Conservation (phyloP, 805 yeast species). For the Suhomyces pyralidae region DNA sequence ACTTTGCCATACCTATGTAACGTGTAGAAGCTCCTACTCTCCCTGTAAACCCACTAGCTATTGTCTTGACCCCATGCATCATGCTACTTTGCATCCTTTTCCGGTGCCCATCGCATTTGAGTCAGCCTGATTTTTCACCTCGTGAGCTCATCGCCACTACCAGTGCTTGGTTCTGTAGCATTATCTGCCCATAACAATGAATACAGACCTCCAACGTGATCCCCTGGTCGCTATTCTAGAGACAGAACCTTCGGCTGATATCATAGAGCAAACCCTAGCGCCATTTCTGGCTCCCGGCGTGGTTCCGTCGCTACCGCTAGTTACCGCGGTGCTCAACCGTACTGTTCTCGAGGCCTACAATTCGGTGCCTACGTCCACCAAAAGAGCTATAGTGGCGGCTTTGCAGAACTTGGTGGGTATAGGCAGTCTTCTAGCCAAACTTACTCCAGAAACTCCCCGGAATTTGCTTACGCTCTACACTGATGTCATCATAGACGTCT, state of each 20-base stretch:
- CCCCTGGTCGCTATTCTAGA: not conserved
- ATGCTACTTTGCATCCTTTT: not conserved
- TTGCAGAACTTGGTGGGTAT: constrained; percentile 29
- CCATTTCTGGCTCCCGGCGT: not conserved
- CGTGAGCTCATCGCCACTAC: not conserved
- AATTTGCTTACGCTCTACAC: not conserved
- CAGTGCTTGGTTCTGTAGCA: not conserved
- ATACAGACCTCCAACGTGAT: not conserved
- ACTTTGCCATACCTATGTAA: not conserved
- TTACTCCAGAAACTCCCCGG: not conserved
- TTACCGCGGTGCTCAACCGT: constrained; percentile 24
- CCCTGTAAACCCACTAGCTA: not conserved
- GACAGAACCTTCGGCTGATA: constrained; percentile 8
- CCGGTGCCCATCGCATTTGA: not conserved
- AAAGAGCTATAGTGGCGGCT: constrained; percentile 7
- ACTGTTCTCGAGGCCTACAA: constrained; percentile 33
- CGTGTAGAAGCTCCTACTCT: not conserved
- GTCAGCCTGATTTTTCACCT: not conserved
- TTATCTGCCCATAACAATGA: not conserved
- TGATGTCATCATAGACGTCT: not conserved
- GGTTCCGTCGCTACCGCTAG: not conserved
- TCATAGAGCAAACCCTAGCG: constrained; percentile 2
- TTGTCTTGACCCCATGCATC: not conserved
- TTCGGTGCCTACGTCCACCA: constrained; percentile 13
- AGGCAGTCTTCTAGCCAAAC: constrained; percentile 26